Conservation (phyloP, 352 stramenopile species). For the Globisporangium irregulare region DNA sequence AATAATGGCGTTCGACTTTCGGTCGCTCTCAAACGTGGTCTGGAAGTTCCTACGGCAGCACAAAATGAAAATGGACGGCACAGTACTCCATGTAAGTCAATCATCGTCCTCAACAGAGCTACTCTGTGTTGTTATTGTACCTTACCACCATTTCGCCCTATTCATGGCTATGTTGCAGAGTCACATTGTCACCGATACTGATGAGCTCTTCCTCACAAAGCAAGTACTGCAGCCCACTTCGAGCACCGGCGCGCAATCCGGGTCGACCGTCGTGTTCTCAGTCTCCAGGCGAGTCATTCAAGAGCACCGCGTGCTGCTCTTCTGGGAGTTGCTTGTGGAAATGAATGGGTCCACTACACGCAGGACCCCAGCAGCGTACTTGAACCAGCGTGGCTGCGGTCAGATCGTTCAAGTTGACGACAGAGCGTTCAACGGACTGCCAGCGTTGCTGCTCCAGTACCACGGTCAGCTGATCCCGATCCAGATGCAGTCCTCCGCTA, state of each 20-base stretch:
- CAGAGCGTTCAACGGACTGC: background rate
- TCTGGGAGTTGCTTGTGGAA: background rate
- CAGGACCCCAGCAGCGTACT: background rate
- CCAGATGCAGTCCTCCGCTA: background rate
- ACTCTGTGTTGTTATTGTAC: background rate
- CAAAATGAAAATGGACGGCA: background rate
- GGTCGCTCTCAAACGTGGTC: background rate
- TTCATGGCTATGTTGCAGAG: too few species aligned
- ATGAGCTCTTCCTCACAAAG: background rate
- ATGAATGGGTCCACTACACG: background rate
- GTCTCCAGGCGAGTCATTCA: background rate
- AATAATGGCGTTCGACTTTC: background rate
- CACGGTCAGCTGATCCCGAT: background rate
- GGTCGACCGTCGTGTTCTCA: background rate
- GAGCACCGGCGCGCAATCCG: background rate
- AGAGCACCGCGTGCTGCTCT: background rate
- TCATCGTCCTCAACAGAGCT: background rate
- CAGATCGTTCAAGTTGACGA: background rate
- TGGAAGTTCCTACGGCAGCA: background rate
- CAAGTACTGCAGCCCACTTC: background rate
- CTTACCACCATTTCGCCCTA: background rate
- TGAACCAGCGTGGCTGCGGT: background rate
- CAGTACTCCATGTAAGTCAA: background rate
- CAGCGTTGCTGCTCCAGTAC: background rate
- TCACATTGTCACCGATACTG: too few species aligned